Percentiles rank a stretch among this genome's conserved stretches.
phyloP scores from a whole-genome alignment of 75 land plant genomes.

The Isoetes taiwanensis region DNA sequence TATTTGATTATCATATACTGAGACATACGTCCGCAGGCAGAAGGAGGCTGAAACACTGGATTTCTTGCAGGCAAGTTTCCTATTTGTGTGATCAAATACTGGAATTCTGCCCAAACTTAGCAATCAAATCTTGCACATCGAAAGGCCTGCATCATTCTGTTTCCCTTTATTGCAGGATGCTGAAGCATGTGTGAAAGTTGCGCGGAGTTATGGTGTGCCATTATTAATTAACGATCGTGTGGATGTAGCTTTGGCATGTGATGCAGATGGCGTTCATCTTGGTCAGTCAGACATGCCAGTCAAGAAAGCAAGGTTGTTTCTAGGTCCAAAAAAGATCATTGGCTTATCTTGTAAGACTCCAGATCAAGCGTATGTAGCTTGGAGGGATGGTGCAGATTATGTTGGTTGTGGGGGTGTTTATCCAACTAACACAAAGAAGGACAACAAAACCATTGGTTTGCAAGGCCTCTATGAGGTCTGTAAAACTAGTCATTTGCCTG shows the following conservation, averaged over 20 bases:
- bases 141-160: not conserved
- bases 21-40: constrained; percentile 51
- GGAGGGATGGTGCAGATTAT: constrained; percentile 74
- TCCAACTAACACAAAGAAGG: constrained; percentile 71
- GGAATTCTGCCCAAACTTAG: not conserved
- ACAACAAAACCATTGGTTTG: constrained; percentile 64
- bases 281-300: constrained; percentile 83
- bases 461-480: constrained; percentile 56
- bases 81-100: not conserved
- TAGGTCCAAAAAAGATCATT: constrained; percentile 76
- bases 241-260: constrained; percentile 71
- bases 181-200: constrained; percentile 39
- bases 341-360: constrained; percentile 86
- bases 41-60: constrained; percentile 72
- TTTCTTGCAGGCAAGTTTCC: constrained; percentile 40
- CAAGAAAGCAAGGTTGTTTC: constrained; percentile 33
- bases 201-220: constrained; percentile 42
- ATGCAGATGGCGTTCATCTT: constrained; percentile 83
- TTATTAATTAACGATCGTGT: constrained; percentile 74
- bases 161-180: constrained; percentile 29
- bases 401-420: constrained; percentile 85
- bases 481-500: constrained; percentile 56
- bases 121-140: not conserved
- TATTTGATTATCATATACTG: too few species aligned
- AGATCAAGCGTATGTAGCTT: constrained; percentile 68